Base-by-base conservation (phyloP, 345 rosid genomes). In the Gossypium raimondii region DNA sequence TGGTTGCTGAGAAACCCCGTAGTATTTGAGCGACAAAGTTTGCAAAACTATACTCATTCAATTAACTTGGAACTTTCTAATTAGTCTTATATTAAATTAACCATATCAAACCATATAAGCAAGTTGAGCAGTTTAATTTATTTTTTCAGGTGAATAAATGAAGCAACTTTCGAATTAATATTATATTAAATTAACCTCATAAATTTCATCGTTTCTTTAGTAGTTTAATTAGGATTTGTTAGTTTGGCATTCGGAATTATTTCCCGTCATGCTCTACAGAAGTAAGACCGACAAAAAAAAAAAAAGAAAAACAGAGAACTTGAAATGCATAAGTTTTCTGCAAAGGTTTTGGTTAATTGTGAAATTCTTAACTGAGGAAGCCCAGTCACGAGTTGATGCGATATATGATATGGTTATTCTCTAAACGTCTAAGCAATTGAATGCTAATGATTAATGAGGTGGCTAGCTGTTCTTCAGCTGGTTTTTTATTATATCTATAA, bases 1-100 rank as follows among this genome's bases (percentile, higher is more conserved):
- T 78, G 82, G 77, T 63, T 82, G 78, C 82, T 67, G 74, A 52
- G 67, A 78, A 82, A 80, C 50, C 69, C 73, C 38, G 27, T 72
- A 72, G 78, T n/a, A 69, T 72, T 59, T 7, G 34, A 67, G 11
- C 60, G 2, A 20, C 8, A n/a, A 29, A 61, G 4, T 60, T 67
- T 62, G 13, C 38, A 24, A 25, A 55, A 2, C 34, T 73, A 64
- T 52, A 41, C 67, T 59, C 14, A 17, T 22, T 43, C 3, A 48
- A 64, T 57, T 66, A 13, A 18, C 24, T 34, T 34, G 41, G 41
- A 34, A 34, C 41, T 34, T 34, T 5, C 7, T 34, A 34, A 34
- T 34, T 34, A 34, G 41, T 34, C 41, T 34, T 5, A 34, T 34
- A 34, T 34, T 34, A 34, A 34, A 34, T 34, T 34, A 34, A 34